Evolutionary conservation across 1,284 basidiomycete genomes (phyloP), one percentile per base, ranked within the genome.

Genomic region (Porodaedalea pini): DNA sequence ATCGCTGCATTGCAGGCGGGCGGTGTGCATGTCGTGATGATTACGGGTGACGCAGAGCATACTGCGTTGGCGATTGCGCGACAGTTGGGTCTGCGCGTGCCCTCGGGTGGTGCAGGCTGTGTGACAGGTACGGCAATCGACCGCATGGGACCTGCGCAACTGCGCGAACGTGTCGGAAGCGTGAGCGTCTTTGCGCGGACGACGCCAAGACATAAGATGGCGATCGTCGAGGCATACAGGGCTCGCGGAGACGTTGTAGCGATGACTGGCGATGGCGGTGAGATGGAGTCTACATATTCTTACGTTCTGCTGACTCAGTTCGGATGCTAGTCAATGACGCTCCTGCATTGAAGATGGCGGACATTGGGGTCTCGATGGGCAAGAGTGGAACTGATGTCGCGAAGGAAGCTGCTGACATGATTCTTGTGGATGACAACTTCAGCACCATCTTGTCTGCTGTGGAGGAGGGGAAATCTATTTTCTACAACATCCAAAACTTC

Each of bases 401-500:
- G 25, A 98, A 98, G 73, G 95, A 98, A 74, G 95, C 96, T 2
- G 94, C 95, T 2, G 94, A 98, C 71, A 87, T 97, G 63, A 98
- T 99, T 64, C 82, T 99, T 15, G 95, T 98, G 37, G 94, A 98
- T 69, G 96, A 99, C 71, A 96, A 98, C 72, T 98, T 98, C 70
- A 89, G 85, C 56, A 98, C 95, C 0, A 93, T 98, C 61, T 73
- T 98, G 19, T 89, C 92, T 6, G 96, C 95, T 1, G 86, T 98
- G 45, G 95, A 98, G 74, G 96, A 99, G 78, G 96, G 92, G 56
- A 96, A 98, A 85, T 91, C 91, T 3, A 98, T 98, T 66, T 99
- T 98, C 73, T 93, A 96, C 75, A 98, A 99, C 67, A 97, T 98
- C 67, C 95, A 98, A 70, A 98, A 98, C 71, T 98, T 99, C 78